Conservation (phyloP, 805 yeast species). For the Yamadazyma scolyti region DNA sequence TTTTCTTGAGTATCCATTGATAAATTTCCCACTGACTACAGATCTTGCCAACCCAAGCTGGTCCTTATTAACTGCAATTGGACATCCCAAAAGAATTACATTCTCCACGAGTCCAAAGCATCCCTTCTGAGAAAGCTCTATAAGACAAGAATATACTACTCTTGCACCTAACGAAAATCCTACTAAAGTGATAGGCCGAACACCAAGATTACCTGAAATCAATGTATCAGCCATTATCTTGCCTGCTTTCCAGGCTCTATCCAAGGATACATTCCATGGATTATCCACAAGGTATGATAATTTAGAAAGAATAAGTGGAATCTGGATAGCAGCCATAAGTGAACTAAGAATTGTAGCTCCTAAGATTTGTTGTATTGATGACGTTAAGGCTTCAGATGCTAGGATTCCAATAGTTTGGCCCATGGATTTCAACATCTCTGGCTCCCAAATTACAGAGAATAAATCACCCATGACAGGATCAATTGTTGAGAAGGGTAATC, state of each 20-base stretch:
- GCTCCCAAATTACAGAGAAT: conserved; percentile 93
- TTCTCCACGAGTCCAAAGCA: conserved; percentile 88
- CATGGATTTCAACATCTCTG: conserved; percentile 91
- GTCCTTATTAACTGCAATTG: conserved; percentile 74
- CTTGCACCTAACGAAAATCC: conserved; percentile 95
- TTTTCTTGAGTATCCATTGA: conserved; percentile 85
- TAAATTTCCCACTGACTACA: conserved; percentile 83
- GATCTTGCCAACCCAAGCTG: conserved; percentile 76
- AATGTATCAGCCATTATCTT: conserved; percentile 85
- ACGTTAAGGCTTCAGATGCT: conserved; percentile 90
- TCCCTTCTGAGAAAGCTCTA: conserved; percentile 80
- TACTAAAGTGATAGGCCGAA: conserved; percentile 84
- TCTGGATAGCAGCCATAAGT: conserved; percentile 86
- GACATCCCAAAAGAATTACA: conserved; percentile 84
- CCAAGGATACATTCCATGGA: conserved; percentile 97
- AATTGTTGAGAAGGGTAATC: conserved; percentile 92
- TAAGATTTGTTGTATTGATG: conserved; percentile 90
- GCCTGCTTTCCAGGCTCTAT: conserved; percentile 97
- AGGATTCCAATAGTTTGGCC: conserved; percentile 94
- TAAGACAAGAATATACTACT: conserved; percentile 82
- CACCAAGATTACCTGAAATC: conserved; percentile 83
- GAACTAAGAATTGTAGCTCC: conserved; percentile 90
- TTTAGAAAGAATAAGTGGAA: conserved; percentile 89
- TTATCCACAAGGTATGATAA: conserved; percentile 86
- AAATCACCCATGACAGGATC: conserved; percentile 98